A percentile compares a stretch with the other conserved stretches of the same genome.
phyloP scores from a whole-genome alignment of 139 green algal genomes.

The Chlamydomonas incerta region DNA sequence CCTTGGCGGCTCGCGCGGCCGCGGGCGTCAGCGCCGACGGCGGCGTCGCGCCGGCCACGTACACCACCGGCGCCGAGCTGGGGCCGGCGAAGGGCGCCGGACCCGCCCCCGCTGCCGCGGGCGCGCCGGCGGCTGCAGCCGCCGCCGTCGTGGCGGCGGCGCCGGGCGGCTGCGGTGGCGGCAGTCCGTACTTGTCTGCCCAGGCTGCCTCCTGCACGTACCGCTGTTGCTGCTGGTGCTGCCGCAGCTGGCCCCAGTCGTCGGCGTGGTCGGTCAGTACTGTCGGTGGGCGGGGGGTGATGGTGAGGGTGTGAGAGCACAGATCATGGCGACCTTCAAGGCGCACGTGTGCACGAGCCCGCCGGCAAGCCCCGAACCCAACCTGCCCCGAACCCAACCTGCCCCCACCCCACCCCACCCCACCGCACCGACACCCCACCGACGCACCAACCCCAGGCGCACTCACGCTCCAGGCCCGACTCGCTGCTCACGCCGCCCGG shows the following conservation, averaged over 20 bases:
- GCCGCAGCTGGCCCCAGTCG: constrained; percentile 4
- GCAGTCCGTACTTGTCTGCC: not conserved
- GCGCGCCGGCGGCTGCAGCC: not conserved
- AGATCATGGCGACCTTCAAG: too few relatives aligned
- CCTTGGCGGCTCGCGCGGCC: too few relatives aligned
- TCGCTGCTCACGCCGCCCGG: not conserved
- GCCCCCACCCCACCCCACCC: too few relatives aligned
- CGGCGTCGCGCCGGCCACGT: not conserved
- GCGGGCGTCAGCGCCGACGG: too few relatives aligned
- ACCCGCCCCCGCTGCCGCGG: not conserved
- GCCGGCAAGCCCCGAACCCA: not conserved
- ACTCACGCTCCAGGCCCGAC: constrained; percentile 26
- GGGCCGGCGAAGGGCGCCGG: too few relatives aligned
- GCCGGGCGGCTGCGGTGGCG: not conserved
- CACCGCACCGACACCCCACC: too few relatives aligned
- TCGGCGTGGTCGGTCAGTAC: constrained; percentile 14
- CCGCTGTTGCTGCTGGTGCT: not conserved
- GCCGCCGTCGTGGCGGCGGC: not conserved
- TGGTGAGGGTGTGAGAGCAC: too few relatives aligned
- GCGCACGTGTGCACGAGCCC: too few relatives aligned
- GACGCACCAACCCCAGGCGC: not conserved
- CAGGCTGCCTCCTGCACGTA: not conserved
- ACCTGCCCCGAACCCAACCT: not conserved
- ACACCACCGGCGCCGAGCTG: not conserved
- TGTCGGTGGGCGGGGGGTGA: too few relatives aligned